Evolutionary conservation across 768 basidiomycete genomes (phyloP).

Genomic region (Podaxis pistillaris): DNA sequence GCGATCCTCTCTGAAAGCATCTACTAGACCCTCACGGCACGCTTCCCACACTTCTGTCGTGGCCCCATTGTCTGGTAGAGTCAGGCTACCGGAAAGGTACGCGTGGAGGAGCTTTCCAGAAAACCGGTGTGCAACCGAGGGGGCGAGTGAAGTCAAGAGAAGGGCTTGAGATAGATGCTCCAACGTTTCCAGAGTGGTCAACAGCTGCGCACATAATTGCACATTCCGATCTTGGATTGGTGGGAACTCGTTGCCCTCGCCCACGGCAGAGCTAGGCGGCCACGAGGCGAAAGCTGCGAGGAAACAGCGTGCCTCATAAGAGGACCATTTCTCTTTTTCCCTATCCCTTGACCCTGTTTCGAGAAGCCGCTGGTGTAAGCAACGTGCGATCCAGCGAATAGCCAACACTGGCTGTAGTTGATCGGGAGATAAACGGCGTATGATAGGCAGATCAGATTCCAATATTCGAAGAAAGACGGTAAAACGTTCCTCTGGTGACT

Average conservation of each 20-base stretch:
- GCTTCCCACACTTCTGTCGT: conserved; percentile 45
- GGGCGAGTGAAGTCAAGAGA: conserved; percentile 48
- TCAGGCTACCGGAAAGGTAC: conserved; percentile 35
- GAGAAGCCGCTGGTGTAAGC: conserved; percentile 47
- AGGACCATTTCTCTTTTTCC: conserved; percentile 69
- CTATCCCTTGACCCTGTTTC: conserved; percentile 55
- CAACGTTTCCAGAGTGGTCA: conserved; percentile 58
- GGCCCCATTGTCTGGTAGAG: conserved; percentile 22
- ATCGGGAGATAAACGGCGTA: conserved; percentile 47
- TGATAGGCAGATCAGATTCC: conserved; percentile 47
- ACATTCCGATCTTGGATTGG: conserved; percentile 57
- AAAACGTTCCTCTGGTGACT: conserved; percentile 50
- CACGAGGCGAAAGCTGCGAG: conserved; percentile 46
- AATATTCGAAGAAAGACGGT: conserved; percentile 55
- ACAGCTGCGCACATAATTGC: conserved; percentile 65
- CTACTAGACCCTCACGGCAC: conserved; percentile 42
- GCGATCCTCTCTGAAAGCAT: conserved; percentile 47
- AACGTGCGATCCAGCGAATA: conserved; percentile 60
- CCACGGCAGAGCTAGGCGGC: conserved; percentile 14
- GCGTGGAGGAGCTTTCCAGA: conserved; percentile 64
- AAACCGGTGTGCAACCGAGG: conserved; percentile 45
- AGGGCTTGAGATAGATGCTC: conserved; percentile 61
- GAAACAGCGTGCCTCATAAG: conserved; percentile 56
- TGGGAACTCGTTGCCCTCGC: conserved; percentile 24
- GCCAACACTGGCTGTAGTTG: conserved; percentile 52